A percentile compares a stretch with the other conserved stretches of the same genome.
Conservation (phyloP, 1,284 basidiomycete species). For the Ustilago trichophora region DNA sequence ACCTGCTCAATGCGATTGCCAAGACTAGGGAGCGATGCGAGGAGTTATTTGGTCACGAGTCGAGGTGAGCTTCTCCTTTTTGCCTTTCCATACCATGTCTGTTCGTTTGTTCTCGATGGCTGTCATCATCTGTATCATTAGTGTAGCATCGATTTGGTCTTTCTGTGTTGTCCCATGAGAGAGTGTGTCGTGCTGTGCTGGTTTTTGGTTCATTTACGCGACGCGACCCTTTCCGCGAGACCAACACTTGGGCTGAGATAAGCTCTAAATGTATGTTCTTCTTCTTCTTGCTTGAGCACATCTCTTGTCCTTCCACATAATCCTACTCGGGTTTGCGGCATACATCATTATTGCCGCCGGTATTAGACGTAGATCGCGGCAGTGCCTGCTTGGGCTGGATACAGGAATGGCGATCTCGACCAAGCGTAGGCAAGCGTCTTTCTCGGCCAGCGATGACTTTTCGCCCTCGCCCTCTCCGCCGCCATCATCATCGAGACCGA, state of each 20-base stretch:
- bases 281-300: no score
- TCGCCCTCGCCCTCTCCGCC: constrained; percentile 15
- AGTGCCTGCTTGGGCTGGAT: not conserved
- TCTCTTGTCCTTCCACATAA: not conserved
- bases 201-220: constrained; percentile 22
- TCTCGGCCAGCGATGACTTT: constrained; percentile 13
- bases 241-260: constrained; percentile 5
- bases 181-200: no score
- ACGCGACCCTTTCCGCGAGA: constrained; percentile 1
- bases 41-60: constrained; percentile 13
- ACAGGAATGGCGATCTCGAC: constrained; percentile 17
- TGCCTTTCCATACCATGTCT: no score
- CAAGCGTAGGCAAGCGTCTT: constrained; percentile 13
- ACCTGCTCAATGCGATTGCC: constrained; percentile 22
- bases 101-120: not conserved
- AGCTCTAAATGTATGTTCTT: not conserved
- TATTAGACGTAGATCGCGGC: no score
- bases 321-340: no score
- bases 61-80: no score
- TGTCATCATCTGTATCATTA: constrained; percentile 5
- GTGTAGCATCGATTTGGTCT: not conserved
- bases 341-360: no score
- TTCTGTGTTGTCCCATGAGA: no score
- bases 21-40: constrained; percentile 20
- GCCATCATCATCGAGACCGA: not conserved